These are phyloP conservation scores for Fusarium mundagurra DNA, from an alignment of 2,329 filamentous ascomycete species.

Conservation along the genomic window DNA sequence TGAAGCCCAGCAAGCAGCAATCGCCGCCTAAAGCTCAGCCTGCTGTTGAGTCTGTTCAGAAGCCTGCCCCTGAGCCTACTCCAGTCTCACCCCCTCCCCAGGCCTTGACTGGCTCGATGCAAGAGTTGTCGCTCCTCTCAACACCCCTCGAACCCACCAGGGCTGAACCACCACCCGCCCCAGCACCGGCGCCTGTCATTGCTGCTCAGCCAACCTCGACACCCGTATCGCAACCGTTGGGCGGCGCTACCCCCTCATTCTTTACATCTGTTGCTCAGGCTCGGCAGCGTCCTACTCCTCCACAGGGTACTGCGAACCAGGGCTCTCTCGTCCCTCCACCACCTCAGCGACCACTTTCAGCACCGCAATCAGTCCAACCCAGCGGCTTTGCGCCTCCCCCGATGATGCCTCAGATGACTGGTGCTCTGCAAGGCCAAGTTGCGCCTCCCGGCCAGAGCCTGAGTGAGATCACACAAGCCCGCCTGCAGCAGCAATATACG, in stretches of 20 bases:
- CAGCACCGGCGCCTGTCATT: conserved; percentile 7
- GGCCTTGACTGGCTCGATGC: conserved; percentile 73
- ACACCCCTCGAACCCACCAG: conserved; percentile 64
- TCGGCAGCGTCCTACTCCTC: conserved; percentile 52
- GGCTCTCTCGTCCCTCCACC: conserved; percentile 77
- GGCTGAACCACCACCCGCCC: conserved; percentile 46
- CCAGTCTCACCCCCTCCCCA: conserved; percentile 48
- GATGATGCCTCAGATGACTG: conserved; percentile 86
- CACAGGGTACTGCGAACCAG: conserved; percentile 56
- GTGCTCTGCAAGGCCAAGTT: conserved; percentile 68
- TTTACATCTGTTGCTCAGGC: conserved; percentile 59
- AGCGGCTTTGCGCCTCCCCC: conserved; percentile 78
- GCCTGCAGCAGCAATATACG: conserved; percentile 70
- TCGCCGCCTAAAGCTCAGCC: conserved; percentile 33
- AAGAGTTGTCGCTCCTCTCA: conserved; percentile 64
- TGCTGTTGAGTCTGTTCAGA: conserved; percentile 23
- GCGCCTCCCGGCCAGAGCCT: conserved; percentile 81
- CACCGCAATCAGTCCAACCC: conserved; percentile 82
- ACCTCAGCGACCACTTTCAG: conserved; percentile 83
- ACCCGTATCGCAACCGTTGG: conserved; percentile 56
- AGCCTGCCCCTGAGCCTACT: conserved; percentile 39
- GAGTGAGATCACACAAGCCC: conserved; percentile 74
- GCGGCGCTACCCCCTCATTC: conserved; percentile 68
- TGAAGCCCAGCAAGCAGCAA: conserved; percentile 79
- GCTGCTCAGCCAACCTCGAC: conserved; percentile 44